Conservation (phyloP, 2,329 filamentous ascomycete species). For the Phialemoniopsis sp. region DNA sequence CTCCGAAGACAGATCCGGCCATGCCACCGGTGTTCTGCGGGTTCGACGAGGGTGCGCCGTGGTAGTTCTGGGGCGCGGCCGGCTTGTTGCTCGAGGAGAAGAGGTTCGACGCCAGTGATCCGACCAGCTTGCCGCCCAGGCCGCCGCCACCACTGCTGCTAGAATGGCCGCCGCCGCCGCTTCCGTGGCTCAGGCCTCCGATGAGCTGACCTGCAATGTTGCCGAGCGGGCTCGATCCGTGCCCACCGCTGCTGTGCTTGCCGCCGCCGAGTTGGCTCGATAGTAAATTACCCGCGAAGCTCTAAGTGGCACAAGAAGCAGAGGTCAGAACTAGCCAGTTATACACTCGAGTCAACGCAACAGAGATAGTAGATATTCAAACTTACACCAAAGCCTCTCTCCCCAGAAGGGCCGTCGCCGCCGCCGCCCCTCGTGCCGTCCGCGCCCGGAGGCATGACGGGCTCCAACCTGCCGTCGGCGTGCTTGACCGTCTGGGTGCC, state of each 20-base stretch:
- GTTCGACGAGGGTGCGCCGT: constrained; percentile 37
- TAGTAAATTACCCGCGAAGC: constrained; percentile 57
- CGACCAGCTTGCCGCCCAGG: constrained; percentile 47
- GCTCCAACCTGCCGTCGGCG: constrained; percentile 58
- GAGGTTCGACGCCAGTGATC: constrained; percentile 51
- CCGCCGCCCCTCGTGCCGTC: constrained; percentile 37
- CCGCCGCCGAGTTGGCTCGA: constrained; percentile 38
- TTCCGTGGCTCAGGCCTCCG: constrained; percentile 24
- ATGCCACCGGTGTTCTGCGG: constrained; percentile 38
- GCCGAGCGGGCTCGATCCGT: constrained; percentile 35
- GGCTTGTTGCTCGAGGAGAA: constrained; percentile 48
- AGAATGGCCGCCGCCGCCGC: constrained; percentile 15
- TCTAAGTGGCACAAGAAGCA: constrained; percentile 29
- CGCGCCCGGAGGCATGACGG: constrained; percentile 40
- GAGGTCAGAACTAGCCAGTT: constrained; percentile 14
- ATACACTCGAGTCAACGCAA: constrained; percentile 14
- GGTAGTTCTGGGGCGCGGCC: constrained; percentile 40
- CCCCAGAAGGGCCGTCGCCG: constrained; percentile 26
- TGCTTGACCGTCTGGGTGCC: constrained; percentile 58
- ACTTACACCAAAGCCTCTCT: constrained; percentile 64
- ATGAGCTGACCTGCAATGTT: constrained; percentile 44
- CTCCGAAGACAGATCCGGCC: constrained; percentile 49
- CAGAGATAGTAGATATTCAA: neutral
- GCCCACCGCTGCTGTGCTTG: constrained; percentile 32
- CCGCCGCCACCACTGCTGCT: constrained; percentile 25